phyloP scores from a whole-genome alignment of 2,329 filamentous ascomycete genomes.

The Arthrinium phaeospermum region DNA sequence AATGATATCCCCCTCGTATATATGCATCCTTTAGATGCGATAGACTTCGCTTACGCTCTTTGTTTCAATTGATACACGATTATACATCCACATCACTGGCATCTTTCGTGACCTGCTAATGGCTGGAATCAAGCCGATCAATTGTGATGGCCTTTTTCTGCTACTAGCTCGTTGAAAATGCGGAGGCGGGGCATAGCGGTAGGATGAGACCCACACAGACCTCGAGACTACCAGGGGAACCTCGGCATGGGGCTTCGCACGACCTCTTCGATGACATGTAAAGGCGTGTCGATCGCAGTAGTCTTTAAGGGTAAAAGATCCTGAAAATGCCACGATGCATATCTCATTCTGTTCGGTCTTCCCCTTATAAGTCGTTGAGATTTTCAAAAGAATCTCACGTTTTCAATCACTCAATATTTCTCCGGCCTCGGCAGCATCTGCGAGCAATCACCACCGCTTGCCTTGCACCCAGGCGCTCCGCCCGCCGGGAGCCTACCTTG shows the following conservation, averaged over 20 bases:
- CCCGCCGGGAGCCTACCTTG: not conserved
- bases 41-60: not conserved
- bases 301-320: rapidly evolving
- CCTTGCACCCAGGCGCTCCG: not conserved
- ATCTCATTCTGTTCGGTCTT: not conserved
- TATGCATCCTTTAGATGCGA: not conserved
- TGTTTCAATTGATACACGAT: not conserved
- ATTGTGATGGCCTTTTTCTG: no score
- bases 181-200: slow-evolving; percentile 3
- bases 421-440: not conserved
- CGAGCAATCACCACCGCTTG: not conserved
- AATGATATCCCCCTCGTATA: slow-evolving; percentile 8
- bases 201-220: not conserved
- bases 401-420: not conserved
- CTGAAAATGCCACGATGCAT: not conserved
- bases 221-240: not conserved
- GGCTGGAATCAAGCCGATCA: no score
- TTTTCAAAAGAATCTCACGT: not conserved
- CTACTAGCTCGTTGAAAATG: not conserved
- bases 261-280: not conserved
- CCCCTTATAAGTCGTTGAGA: not conserved
- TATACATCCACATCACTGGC: not conserved
- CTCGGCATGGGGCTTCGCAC: not conserved
- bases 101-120: not conserved
- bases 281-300: not conserved